These are phyloP conservation scores for Eragrostis tef DNA, from an alignment of 202 grass and related monocot genomes.

Conservation along the genomic window DNA sequence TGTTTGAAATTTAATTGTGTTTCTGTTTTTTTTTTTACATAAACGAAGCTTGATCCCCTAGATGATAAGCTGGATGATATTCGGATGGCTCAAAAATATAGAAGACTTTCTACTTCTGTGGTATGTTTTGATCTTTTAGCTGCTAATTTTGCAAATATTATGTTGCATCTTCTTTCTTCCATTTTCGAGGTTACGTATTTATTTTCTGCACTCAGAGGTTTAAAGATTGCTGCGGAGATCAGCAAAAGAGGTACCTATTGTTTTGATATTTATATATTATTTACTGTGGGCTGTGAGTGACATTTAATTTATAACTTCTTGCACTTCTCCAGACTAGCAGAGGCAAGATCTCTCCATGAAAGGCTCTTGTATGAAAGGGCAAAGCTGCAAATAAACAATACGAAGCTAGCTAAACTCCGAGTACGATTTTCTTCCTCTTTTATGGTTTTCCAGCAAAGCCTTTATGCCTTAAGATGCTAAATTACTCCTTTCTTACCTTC, in stretches of 20 bases:
- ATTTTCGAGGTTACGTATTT: constrained; percentile 43
- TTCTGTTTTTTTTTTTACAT: constrained; percentile 32
- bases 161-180: too few species aligned
- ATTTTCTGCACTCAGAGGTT: constrained; percentile 70
- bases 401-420: constrained; percentile 68
- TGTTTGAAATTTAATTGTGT: constrained; percentile 22
- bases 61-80: constrained; percentile 59
- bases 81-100: constrained; percentile 63
- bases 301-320: constrained; percentile 16
- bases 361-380: constrained; percentile 69
- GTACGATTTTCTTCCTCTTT: constrained; percentile 52
- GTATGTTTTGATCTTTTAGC: constrained; percentile 61
- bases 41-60: constrained; percentile 70
- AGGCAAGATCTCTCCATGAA: constrained; percentile 69
- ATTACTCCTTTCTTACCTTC: constrained; percentile 29
- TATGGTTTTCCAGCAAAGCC: neutral
- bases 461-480: constrained; percentile 49
- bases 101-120: constrained; percentile 68
- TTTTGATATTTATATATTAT: constrained; percentile 33
- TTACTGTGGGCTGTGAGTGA: constrained; percentile 1
- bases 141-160: constrained; percentile 36
- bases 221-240: constrained; percentile 46
- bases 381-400: constrained; percentile 74
- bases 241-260: constrained; percentile 59
- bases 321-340: constrained; percentile 56